Base-by-base conservation (phyloP, 495 filamentous ascomycete genomes). In the Aspergillus ostianus region DNA sequence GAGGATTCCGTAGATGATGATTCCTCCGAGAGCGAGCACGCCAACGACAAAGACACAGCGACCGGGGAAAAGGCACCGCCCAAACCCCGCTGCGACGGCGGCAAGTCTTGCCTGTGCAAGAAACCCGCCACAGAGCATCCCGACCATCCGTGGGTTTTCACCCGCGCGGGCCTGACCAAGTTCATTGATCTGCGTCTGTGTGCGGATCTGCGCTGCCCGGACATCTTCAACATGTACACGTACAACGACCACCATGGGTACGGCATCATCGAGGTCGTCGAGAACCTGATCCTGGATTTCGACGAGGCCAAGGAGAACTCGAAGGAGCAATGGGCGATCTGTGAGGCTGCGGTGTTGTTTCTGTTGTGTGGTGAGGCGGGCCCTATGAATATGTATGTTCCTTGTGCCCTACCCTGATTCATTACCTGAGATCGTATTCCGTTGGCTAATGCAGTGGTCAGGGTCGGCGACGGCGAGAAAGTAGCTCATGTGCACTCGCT, bases 241-340 rank as follows among this genome's bases (percentile, higher is more conserved):
- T 77, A 70, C 58, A 77, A 76, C 50, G 73, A 82, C 47, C 70
- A 55, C 27, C 58, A 55, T 29, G 72, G 70, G 0, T 77, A 72
- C 47, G 80, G 76, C 6, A 56, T 72, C 4, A 27, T 67, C 44
- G 78, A 82, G 58, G 55, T 74, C 8, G 57, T 78, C 13, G 68
- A 76, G 53, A 82, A 82, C 58, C 44, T 66, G 53, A 46, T 81
- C 0, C 51, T 74, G 13, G 77, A 75, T 54, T 79, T 75, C 55
- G 55, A 69, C 18, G 67, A 71, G 48, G 69, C 64, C 10, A 41
- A 62, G 18, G 67, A 64, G 19, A 65, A 76, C 27, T 70, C 63
- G 56, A 66, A 71, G 18, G 63, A 69, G 53, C 65, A 72, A 26
- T 70, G 71, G 67, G 64, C 62, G 54, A 64, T 77, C 20, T 77